A percentile compares a stretch with the other conserved stretches of the same genome.
These are phyloP conservation scores for Piromyces finnis DNA, from an alignment of 192 early-diverging fungal genomes.

Conservation along the genomic window DNA sequence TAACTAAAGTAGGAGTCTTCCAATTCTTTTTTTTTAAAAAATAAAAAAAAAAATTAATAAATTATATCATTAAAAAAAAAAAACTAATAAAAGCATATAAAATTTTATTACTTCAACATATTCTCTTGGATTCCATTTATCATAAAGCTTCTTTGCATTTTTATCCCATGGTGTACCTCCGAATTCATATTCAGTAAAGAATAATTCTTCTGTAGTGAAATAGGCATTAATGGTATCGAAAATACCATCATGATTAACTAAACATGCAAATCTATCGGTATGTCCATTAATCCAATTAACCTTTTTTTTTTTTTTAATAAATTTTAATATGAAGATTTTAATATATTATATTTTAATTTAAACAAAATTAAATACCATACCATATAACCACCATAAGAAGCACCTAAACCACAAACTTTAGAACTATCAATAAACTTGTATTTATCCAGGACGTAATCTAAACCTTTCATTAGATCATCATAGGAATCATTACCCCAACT, in stretches of 20 bases:
- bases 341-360: too few species aligned
- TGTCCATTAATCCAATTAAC: constrained; percentile 72
- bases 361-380: background rate
- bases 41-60: too few species aligned
- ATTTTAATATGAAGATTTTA: background rate
- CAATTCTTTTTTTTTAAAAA: constrained; percentile 38
- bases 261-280: constrained; percentile 36
- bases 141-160: constrained; percentile 24
- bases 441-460: constrained; percentile 35
- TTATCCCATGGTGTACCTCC: constrained; percentile 40
- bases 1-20: constrained; percentile 60
- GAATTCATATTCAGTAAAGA: constrained; percentile 60
- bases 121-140: constrained; percentile 40
- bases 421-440: constrained; percentile 30
- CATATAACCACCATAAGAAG: constrained; percentile 53
- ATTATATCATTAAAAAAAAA: too few species aligned
- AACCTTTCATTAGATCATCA: constrained; percentile 49
- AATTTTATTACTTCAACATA: background rate
- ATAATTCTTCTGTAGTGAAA: constrained; percentile 63
- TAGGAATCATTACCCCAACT: constrained; percentile 67
- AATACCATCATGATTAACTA: constrained; percentile 61
- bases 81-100: too few species aligned
- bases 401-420: constrained; percentile 45
- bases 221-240: constrained; percentile 37
- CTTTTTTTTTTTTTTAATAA: constrained; percentile 15